These are phyloP conservation scores for Coemansia sp. DNA, from an alignment of 371 early-diverging fungal genomes.

Conservation along the genomic window DNA sequence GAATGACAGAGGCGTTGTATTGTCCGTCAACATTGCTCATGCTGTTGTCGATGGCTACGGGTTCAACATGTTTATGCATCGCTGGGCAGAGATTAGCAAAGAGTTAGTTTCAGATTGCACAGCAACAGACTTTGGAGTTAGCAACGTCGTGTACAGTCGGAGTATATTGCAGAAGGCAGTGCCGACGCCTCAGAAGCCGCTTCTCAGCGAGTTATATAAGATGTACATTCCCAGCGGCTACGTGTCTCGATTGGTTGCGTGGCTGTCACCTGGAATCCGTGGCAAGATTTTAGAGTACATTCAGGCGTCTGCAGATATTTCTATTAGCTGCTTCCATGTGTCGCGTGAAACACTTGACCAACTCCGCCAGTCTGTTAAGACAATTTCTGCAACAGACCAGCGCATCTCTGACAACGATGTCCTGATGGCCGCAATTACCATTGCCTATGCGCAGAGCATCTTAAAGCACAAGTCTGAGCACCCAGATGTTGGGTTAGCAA, in stretches of 20 bases:
- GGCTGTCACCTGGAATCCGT: conserved; percentile 10
- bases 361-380: not conserved
- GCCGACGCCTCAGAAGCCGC: not conserved
- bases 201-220: not conserved
- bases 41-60: conserved; percentile 16
- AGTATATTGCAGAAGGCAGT: not conserved
- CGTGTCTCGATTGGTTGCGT: conserved; percentile 2
- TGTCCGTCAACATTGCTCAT: not conserved
- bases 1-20: conserved; percentile 6
- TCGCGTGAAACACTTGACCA: not conserved
- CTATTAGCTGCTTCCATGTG: conserved; percentile 3
- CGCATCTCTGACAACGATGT: conserved; percentile 30
- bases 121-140: no score
- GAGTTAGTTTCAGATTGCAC: no score
- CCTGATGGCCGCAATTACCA: conserved; percentile 7
- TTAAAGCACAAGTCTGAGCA: no score
- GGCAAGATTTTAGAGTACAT: not conserved
- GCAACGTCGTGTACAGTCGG: no score
- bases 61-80: conserved; percentile 8
- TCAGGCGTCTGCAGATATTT: no score
- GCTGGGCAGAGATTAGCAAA: conserved; percentile 4
- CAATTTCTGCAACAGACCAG: not conserved
- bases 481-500: no score
- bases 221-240: not conserved
- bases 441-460: conserved; percentile 5